phyloP scores from a whole-genome alignment of 202 grass and related monocot genomes.

The Cymbopogon flexuosus region DNA sequence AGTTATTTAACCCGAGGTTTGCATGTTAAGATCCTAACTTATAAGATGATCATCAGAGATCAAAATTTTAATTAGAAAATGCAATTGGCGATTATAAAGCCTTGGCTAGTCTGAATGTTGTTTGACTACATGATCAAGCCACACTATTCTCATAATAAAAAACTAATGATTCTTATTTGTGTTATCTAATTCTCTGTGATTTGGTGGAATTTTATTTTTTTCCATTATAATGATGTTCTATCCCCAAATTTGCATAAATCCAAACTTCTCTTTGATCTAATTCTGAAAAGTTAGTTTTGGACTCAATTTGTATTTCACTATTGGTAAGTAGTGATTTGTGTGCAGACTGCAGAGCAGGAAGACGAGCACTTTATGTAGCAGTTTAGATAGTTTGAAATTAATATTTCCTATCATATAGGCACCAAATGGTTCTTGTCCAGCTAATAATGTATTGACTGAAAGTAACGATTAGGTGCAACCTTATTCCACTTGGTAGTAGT shows the following conservation, averaged over 20 bases:
- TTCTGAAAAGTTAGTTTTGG: neutral
- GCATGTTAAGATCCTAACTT: neutral
- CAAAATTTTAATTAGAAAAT: conserved; percentile 18
- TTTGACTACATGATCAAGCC: neutral
- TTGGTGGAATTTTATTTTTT: neutral
- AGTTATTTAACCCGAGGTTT: neutral
- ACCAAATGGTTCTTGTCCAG: neutral
- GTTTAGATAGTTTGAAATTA: neutral
- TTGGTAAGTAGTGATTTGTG: neutral
- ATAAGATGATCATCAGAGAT: neutral
- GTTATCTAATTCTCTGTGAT: neutral
- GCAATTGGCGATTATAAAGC: neutral
- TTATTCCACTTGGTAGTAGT: neutral
- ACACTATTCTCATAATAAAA: neutral
- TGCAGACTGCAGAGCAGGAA: neutral
- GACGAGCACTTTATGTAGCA: neutral
- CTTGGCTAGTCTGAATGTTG: neutral
- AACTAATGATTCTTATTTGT: neutral
- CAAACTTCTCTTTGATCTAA: neutral
- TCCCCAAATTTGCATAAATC: neutral
- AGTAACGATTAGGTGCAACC: neutral
- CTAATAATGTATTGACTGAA: neutral
- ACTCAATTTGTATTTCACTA: neutral
- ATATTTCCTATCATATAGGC: neutral
- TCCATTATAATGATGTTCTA: neutral